Evolutionary conservation across 139 green algal species (phyloP).

Genomic region (Auxenochlorella pyrenoidosa): DNA sequence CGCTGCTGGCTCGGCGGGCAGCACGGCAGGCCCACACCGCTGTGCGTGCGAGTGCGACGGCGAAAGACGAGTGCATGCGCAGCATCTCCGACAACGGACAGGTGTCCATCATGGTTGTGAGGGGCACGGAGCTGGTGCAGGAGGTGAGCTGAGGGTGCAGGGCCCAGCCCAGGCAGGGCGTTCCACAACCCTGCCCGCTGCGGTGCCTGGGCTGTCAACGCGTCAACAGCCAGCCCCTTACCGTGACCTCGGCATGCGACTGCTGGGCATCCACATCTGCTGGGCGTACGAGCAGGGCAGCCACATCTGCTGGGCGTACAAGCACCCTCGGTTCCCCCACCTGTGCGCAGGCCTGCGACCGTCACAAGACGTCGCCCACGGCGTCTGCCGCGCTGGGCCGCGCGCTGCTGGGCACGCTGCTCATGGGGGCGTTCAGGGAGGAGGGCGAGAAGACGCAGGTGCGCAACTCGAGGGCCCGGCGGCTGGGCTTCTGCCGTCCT

Average conservation of each 20-base stretch:
- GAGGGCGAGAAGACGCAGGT: slow-evolving; percentile 73
- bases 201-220: too few species aligned
- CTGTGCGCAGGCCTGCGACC: slow-evolving; percentile 34
- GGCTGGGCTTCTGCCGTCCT: too few species aligned
- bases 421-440: slow-evolving; percentile 86
- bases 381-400: slow-evolving; percentile 88
- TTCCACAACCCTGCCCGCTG: neutral
- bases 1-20: neutral
- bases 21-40: neutral
- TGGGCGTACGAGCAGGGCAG: too few species aligned
- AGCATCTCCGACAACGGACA: slow-evolving; percentile 68
- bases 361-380: slow-evolving; percentile 79
- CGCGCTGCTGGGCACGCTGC: slow-evolving; percentile 79
- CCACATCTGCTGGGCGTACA: too few species aligned
- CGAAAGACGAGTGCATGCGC: slow-evolving; percentile 12
- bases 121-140: slow-evolving; percentile 79
- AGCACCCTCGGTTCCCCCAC: neutral
- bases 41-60: neutral
- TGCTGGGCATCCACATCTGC: too few species aligned
- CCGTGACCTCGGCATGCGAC: too few species aligned
- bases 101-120: slow-evolving; percentile 73
- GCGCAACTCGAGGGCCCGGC: too few species aligned
- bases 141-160: slow-evolving; percentile 58
- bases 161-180: neutral
- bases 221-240: too few species aligned